These are phyloP conservation scores for Cystobasidiopsis lactophilus DNA, from an alignment of 768 basidiomycete species.

Conservation along the genomic window DNA sequence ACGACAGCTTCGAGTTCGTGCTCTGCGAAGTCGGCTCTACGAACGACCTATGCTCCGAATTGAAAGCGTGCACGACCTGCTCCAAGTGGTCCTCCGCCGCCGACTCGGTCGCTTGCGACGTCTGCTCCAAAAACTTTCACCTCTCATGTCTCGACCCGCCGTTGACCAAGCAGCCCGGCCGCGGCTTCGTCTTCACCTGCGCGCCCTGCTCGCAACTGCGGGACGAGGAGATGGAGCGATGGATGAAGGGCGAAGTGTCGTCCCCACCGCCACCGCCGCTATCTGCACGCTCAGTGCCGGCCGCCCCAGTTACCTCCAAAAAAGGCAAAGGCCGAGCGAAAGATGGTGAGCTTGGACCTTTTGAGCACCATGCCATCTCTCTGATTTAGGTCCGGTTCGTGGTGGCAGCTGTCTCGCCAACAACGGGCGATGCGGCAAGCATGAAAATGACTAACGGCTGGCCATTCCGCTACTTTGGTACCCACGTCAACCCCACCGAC, in stretches of 20 bases:
- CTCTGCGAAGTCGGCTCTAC: slow-evolving; percentile 85
- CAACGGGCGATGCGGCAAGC: not conserved
- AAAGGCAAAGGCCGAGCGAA: not conserved
- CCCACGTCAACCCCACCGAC: slow-evolving; percentile 13
- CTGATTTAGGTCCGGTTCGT: too few relatives aligned
- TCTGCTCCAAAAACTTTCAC: slow-evolving; percentile 84
- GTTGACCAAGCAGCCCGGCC: slow-evolving; percentile 66
- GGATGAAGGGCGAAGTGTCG: not conserved
- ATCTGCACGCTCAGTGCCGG: not conserved
- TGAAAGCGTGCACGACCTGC: slow-evolving; percentile 71
- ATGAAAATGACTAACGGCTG: slow-evolving; percentile 60
- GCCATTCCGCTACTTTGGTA: slow-evolving; percentile 73
- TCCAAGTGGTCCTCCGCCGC: slow-evolving; percentile 60
- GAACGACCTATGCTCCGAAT: slow-evolving; percentile 62
- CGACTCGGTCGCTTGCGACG: slow-evolving; percentile 71
- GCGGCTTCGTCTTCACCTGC: slow-evolving; percentile 95
- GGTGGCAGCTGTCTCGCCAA: not conserved
- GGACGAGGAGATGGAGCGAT: slow-evolving; percentile 30
- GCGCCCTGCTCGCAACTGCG: slow-evolving; percentile 72
- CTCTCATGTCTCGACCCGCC: slow-evolving; percentile 88
- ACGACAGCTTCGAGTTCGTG: slow-evolving; percentile 75
- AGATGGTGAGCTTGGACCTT: too few relatives aligned
- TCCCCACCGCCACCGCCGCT: not conserved
- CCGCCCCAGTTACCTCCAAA: not conserved
- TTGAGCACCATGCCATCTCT: too few relatives aligned